These are phyloP conservation scores for Candida sanyaensis DNA, from an alignment of 1,139 yeast species.

Conservation along the genomic window DNA sequence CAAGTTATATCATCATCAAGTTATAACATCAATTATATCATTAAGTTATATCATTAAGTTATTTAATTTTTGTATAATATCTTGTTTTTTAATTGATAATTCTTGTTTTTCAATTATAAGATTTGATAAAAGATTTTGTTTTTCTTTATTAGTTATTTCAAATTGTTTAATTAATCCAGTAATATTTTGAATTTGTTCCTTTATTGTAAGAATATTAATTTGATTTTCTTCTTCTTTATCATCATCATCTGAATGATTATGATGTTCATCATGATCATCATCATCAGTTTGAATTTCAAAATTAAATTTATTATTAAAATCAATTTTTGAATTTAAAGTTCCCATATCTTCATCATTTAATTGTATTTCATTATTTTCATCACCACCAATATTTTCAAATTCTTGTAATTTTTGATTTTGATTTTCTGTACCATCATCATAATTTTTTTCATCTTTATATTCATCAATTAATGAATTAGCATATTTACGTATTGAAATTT, in stretches of 20 bases:
- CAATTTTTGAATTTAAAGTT: slow-evolving; percentile 5
- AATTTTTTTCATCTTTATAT: slow-evolving; percentile 13
- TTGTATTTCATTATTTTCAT: slow-evolving; percentile 18
- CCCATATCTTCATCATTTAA: slow-evolving; percentile 21
- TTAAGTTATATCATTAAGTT: slow-evolving; percentile 12
- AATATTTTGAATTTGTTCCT: slow-evolving; percentile 15
- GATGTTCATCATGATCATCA: slow-evolving; percentile 15
- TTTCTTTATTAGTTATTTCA: slow-evolving; percentile 7
- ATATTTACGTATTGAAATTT: slow-evolving; percentile 7
- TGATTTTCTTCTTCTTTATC: neutral
- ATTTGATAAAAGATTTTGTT: slow-evolving; percentile 4
- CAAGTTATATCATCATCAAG: slow-evolving; percentile 17
- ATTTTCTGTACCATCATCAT: slow-evolving; percentile 15
- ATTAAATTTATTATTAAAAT: slow-evolving; percentile 10
- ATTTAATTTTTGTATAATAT: slow-evolving; percentile 2
- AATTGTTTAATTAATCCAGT: slow-evolving; percentile 9
- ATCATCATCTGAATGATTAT: neutral
- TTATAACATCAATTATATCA: slow-evolving; percentile 20
- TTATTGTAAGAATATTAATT: slow-evolving; percentile 13
- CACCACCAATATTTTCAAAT: neutral
- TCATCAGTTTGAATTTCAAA: slow-evolving; percentile 20
- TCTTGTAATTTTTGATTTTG: slow-evolving; percentile 1
- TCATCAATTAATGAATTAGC: slow-evolving; percentile 11
- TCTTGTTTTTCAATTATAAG: slow-evolving; percentile 5
- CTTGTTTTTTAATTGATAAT: slow-evolving; percentile 11